Evolutionary conservation across 441 rosid species (phyloP), one percentile per base, ranked within the genome.

Genomic region (Macaranga tanarius): DNA sequence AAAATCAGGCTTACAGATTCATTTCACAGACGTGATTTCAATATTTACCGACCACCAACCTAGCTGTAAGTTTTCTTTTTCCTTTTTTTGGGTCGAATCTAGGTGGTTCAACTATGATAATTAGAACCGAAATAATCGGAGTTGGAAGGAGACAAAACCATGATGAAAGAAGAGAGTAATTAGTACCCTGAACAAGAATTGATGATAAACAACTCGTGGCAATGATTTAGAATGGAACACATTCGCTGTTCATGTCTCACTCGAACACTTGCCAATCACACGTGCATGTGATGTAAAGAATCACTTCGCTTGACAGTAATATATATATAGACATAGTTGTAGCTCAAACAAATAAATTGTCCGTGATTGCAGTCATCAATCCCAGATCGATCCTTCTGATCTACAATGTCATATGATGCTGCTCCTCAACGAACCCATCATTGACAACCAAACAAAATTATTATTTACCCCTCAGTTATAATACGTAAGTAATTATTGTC

Each of bases 341-440:
- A 38, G 9, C 17, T 42, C 34, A 25, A 25, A 72, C 38, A 34
- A 34, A 63, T 47, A 34, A 34, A 63, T 47, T 69, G 67, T 70
- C 83, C 80, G 76, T 79, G 80, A 82, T 79, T 77, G 79, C 60
- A 60, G 83, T 77, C 76, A 81, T 74, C 75, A 79, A 61, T 7
- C 72, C 13, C 44, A 72, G 34, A 20, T 10, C 4, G 38, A 25
- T 38, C 65, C 66, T 19, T 38, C 50, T 72, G 61, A 63, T 67
- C 31, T 71, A 51, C 61, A 22, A 40, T 64, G 0, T 2, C 28
- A 8, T 13, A 45, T 34, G 38, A 34, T 34, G 38, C 47, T 25
- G 59, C 69, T 61, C 48, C 68, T 73, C 38, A 34, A 34, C 38
- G 6, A 34, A 5, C 75, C 81, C 81, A 83, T 85, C 74, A 79